Evolutionary conservation across 2,329 filamentous ascomycete species (phyloP), one percentile per base, ranked within the genome.

Genomic region (Alternaria alternata): DNA sequence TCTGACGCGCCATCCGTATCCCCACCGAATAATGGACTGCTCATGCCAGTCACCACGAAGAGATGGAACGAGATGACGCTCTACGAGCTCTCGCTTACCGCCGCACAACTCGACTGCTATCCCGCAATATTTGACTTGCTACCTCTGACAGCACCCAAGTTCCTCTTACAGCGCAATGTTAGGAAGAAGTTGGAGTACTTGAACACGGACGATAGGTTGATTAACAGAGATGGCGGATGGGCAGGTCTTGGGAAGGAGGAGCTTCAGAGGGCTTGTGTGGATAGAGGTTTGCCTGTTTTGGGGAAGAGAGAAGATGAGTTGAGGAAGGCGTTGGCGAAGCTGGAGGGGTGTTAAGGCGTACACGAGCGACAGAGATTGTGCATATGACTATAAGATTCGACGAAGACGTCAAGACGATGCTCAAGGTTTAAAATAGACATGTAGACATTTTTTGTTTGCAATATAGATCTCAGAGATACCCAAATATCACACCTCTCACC

Each of bases 231-330:
- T 47, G 91, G 91, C 1, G 91, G 89, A 0, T 83, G 86, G 5
- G 65, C 73, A 3, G 84, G 79, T 22, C 80, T 96, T 68, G 84
- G 85, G 64, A 79, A 79, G 7, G 85, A 86, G 39, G 92, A 96
- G 81, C 80, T 93, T 20, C 80, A 81, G 61, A 84, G 92, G 60
- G 92, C 92, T 14, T 91, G 90, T 69, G 84, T 87, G 58, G 91
- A 93, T 65, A 58, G 76, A 46, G 76, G 76, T 7, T 62, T 77
- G 18, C 43, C 66, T 55, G 69, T 75, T 8, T 7, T 74, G 28
- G 74, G 67, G 0, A 70, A 68, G 61, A 69, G 55, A n/a, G 74
- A 77, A 57, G 59, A 43, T 24, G 72, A 74, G 38, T 46, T 75
- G 60, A 71, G 70, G 63, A 71, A 54, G 49, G 66, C 41, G 28